Conservation (phyloP, 2,329 filamentous ascomycete genomes). For the Colletotrichum zoysiae region DNA sequence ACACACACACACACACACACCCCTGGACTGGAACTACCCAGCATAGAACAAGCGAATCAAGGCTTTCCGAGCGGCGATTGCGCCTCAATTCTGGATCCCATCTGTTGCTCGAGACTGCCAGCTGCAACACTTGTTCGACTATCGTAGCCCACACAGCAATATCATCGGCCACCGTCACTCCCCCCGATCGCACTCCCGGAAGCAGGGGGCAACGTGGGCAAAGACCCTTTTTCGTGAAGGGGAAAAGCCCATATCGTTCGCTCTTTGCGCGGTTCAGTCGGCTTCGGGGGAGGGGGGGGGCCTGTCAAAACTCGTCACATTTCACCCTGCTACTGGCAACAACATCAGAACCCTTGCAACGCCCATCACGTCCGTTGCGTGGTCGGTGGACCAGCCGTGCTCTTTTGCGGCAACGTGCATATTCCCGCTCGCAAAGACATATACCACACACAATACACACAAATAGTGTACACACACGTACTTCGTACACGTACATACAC, state of each 20-base stretch:
- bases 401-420: conserved; percentile 44
- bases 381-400: conserved; percentile 37
- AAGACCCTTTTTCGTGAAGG: neutral
- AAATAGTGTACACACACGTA: neutral
- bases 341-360: conserved; percentile 28
- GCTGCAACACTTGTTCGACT: conserved; percentile 7
- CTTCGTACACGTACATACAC: neutral
- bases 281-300: conserved; percentile 8
- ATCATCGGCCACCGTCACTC: neutral
- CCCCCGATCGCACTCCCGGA: neutral
- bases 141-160: neutral
- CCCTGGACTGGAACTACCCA: neutral
- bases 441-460: neutral
- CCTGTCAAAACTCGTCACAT: conserved; percentile 39
- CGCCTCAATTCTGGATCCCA: conserved; percentile 28
- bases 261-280: conserved; percentile 32
- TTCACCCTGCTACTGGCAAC: conserved; percentile 21
- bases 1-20: too few relatives aligned
- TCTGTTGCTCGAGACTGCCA: conserved; percentile 2
- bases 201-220: conserved; percentile 13
- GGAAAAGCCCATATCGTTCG: conserved; percentile 19
- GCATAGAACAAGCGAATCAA: conserved; percentile 4
- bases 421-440: conserved; percentile 38
- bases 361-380: conserved; percentile 34
- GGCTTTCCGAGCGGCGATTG: conserved; percentile 17